Base-by-base conservation (phyloP, 352 stramenopile genomes). In the Paralagenidium karlingii region DNA sequence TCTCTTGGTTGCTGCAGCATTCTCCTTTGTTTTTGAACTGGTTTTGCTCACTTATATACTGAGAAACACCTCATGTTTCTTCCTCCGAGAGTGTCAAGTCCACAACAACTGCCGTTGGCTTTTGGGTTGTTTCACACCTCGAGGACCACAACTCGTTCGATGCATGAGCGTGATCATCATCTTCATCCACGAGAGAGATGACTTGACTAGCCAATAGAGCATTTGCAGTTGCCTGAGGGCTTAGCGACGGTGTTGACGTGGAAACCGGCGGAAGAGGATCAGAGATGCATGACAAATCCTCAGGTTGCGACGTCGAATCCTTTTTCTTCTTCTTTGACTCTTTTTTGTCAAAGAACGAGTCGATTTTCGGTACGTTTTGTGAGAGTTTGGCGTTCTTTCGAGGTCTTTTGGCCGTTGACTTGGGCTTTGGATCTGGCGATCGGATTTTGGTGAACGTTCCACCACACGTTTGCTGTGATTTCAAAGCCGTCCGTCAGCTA, bases 231-330 rank as follows among this genome's bases (percentile, higher is more conserved):
- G n/a, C n/a, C n/a, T n/a, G n/a, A n/a, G n/a, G n/a, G n/a, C n/a
- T n/a, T n/a, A n/a, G n/a, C n/a, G n/a, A n/a, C n/a, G n/a, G n/a
- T n/a, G n/a, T n/a, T n/a, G n/a, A n/a, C n/a, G n/a, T n/a, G n/a
- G n/a, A n/a, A n/a, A n/a, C n/a, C n/a, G n/a, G 38, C 61, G 84
- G 30, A 53, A 84, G 28, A 60, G 66, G 9, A 53, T 48, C 25
- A 68, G 48, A 41, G 71, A 71, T 41, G 77, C 82, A 38, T 88
- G 70, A 71, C 68, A 88, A 49, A 79, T 79, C 42, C 63, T 86
- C 48, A 36, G 3, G 30, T 25, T 40, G 34, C 25, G 38, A 38
- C 34, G 61, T 21, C 30, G 28, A 37, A 7, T 53, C 58, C 29
- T 62, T 37, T 32, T 68, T 75, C 36, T 87, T 76, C 38, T 74